phyloP scores from a whole-genome alignment of 1,284 basidiomycete genomes.

The Fomitopsis schrenkii region DNA sequence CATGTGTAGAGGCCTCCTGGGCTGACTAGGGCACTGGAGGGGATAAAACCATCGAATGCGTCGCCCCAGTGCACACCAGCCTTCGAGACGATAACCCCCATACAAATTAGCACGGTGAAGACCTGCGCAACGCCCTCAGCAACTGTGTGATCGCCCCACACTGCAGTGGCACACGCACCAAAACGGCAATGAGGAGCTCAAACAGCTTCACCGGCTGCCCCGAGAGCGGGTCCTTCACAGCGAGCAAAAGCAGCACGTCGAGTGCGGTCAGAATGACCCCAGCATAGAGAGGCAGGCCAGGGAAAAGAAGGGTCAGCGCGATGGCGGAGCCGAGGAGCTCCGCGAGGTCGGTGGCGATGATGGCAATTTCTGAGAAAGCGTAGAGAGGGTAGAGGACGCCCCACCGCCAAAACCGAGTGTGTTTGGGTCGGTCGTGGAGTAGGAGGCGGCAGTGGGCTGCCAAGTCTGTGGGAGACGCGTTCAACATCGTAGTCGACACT shows the following conservation, averaged over 20 bases:
- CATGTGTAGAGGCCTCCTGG: slow-evolving; percentile 77
- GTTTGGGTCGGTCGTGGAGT: slow-evolving; percentile 60
- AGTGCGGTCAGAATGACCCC: slow-evolving; percentile 81
- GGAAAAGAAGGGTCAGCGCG: slow-evolving; percentile 80
- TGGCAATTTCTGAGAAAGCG: slow-evolving; percentile 70
- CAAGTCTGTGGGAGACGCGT: slow-evolving; percentile 40
- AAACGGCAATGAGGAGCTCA: slow-evolving; percentile 64
- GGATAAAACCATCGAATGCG: slow-evolving; percentile 85
- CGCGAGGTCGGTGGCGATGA: slow-evolving; percentile 77
- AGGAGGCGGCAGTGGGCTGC: slow-evolving; percentile 74
- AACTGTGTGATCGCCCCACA: neutral
- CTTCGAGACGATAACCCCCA: slow-evolving; percentile 76
- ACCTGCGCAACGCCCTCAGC: slow-evolving; percentile 44
- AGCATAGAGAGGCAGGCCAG: slow-evolving; percentile 73
- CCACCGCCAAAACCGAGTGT: slow-evolving; percentile 60
- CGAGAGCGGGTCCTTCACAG: slow-evolving; percentile 56
- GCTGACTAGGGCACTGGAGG: slow-evolving; percentile 63
- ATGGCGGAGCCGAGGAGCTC: slow-evolving; percentile 83
- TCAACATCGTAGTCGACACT: neutral
- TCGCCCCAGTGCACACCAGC: slow-evolving; percentile 75
- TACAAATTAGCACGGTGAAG: slow-evolving; percentile 78
- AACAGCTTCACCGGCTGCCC: slow-evolving; percentile 63
- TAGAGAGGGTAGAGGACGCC: slow-evolving; percentile 71
- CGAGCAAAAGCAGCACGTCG: slow-evolving; percentile 79
- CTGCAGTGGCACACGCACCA: slow-evolving; percentile 35